Evolutionary conservation across 1,284 basidiomycete species (phyloP).

Genomic region (Ganoderma sp.): DNA sequence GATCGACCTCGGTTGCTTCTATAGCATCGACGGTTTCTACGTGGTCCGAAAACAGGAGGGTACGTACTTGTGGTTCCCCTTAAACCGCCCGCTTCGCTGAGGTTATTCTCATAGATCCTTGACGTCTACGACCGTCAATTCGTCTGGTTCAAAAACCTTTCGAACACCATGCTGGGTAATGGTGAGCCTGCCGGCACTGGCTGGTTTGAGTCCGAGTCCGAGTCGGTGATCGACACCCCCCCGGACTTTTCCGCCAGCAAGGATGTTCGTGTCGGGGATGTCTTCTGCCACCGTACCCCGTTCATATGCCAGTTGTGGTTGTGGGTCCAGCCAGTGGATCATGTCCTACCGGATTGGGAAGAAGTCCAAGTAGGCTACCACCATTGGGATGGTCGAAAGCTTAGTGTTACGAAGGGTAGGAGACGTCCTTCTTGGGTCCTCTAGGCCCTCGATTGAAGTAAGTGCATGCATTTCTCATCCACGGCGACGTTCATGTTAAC

Average conservation of each 20-base stretch:
- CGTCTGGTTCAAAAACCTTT: not conserved
- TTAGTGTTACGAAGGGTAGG: not conserved
- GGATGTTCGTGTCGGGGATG: constrained; percentile 1
- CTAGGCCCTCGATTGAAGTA: not conserved
- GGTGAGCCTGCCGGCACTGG: constrained; percentile 4
- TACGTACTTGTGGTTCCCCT: no score
- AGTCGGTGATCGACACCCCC: not conserved
- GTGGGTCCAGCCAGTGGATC: not conserved
- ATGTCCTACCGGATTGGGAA: not conserved
- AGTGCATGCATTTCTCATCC: no score
- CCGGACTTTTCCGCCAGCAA: constrained; percentile 9
- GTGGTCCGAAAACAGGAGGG: no score
- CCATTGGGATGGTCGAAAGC: constrained; percentile 5
- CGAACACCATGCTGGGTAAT: not conserved
- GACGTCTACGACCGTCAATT: constrained; percentile 7
- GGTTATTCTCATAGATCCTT: not conserved
- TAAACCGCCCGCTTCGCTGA: no score
- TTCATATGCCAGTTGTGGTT: not conserved
- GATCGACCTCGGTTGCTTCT: no score
- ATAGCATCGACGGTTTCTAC: no score
- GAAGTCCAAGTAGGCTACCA: not conserved
- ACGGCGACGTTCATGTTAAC: no score
- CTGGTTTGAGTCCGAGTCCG: constrained; percentile 3
- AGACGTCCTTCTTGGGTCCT: not conserved
- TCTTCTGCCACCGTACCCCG: constrained; percentile 2